These are phyloP conservation scores for Groenewaldozyma salmanticensis DNA, from an alignment of 805 yeast species.

Conservation along the genomic window DNA sequence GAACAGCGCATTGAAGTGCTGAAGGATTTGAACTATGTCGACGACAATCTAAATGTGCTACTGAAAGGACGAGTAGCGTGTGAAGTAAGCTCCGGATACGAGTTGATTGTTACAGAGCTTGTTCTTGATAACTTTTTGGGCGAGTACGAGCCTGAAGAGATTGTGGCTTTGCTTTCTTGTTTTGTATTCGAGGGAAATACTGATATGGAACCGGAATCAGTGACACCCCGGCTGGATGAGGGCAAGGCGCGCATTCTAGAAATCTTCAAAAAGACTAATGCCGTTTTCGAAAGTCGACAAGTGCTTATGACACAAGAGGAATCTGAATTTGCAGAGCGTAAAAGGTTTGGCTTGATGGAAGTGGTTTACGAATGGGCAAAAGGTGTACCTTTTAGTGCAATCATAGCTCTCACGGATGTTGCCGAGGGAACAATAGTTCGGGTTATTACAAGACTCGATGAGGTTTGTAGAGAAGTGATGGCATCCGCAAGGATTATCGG, in stretches of 20 bases:
- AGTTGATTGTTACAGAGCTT: slow-evolving; percentile 78
- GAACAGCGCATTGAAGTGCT: slow-evolving; percentile 79
- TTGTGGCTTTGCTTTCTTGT: slow-evolving; percentile 86
- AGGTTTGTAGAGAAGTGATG: slow-evolving; percentile 88
- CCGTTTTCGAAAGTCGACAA: slow-evolving; percentile 55
- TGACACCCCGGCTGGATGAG: slow-evolving; percentile 72
- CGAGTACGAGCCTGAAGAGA: slow-evolving; percentile 90
- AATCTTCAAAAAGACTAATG: slow-evolving; percentile 54
- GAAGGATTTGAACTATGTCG: slow-evolving; percentile 71
- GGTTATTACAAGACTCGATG: slow-evolving; percentile 89
- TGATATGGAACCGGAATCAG: slow-evolving; percentile 57
- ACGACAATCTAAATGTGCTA: slow-evolving; percentile 57
- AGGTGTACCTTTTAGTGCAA: slow-evolving; percentile 83
- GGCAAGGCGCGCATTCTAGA: slow-evolving; percentile 52
- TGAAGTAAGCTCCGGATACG: slow-evolving; percentile 74
- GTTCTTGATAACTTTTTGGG: slow-evolving; percentile 86
- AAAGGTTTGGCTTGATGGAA: slow-evolving; percentile 82
- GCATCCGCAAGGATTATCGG: slow-evolving; percentile 93
- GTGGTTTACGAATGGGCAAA: slow-evolving; percentile 98
- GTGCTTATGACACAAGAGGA: slow-evolving; percentile 77
- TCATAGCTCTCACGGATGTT: slow-evolving; percentile 79
- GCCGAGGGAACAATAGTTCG: slow-evolving; percentile 96
- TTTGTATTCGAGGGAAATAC: slow-evolving; percentile 87
- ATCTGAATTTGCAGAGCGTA: slow-evolving; percentile 68
- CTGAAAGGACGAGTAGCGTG: slow-evolving; percentile 91